phyloP scores from a whole-genome alignment of 495 filamentous ascomycete species.

The Pseudotulostoma volvatum region DNA sequence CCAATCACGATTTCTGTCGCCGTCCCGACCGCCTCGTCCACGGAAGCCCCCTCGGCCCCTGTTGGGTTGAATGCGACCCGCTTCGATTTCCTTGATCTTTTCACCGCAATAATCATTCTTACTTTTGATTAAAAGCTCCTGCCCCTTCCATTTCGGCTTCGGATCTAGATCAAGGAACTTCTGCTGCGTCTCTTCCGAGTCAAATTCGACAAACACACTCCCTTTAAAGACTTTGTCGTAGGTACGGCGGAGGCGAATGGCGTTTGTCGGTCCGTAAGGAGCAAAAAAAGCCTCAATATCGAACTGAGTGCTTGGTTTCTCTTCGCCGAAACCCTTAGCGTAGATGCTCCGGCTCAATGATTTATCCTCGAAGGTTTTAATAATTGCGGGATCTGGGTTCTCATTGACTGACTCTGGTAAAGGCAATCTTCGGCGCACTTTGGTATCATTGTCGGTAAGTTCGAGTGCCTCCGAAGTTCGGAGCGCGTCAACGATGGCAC shows the following conservation, averaged over 20 bases:
- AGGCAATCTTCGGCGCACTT: constrained; percentile 57
- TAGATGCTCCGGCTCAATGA: constrained; percentile 48
- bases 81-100: constrained; percentile 60
- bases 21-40: constrained; percentile 15
- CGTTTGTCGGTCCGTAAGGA: constrained; percentile 58
- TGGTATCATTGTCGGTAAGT: constrained; percentile 49
- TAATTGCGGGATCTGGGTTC: constrained; percentile 24
- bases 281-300: constrained; percentile 87
- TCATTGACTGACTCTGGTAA: constrained; percentile 32
- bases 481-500: constrained; percentile 66
- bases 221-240: constrained; percentile 63
- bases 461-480: constrained; percentile 53
- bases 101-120: constrained; percentile 76
- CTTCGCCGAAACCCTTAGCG: constrained; percentile 79
- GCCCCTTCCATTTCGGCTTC: constrained; percentile 66
- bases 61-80: constrained; percentile 48
- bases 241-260: constrained; percentile 77
- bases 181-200: constrained; percentile 52
- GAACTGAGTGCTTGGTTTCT: constrained; percentile 63
- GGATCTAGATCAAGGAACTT: constrained; percentile 62
- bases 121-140: constrained; percentile 56
- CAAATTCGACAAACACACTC: constrained; percentile 88
- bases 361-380: constrained; percentile 41
- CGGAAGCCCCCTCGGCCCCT: constrained; percentile 15
- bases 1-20: constrained; percentile 39